Conservation (phyloP, 495 filamentous ascomycete species). For the Daldinia decipiens region DNA sequence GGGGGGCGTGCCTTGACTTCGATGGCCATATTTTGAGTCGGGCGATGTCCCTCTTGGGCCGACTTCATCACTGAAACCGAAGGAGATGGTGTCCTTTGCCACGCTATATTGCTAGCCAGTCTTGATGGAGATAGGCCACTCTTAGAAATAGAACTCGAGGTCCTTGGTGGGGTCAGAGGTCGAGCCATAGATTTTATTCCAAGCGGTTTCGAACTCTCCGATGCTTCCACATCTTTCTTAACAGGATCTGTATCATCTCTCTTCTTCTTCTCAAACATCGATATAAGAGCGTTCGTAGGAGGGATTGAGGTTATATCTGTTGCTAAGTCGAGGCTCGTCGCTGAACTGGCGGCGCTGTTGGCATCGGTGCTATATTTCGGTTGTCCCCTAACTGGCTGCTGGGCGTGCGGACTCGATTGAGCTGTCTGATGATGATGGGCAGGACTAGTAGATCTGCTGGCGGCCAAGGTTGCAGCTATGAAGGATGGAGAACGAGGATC, state of each 20-base stretch:
- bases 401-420: constrained; percentile 24
- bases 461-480: constrained; percentile 66
- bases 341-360: constrained; percentile 42
- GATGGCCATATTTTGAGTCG: constrained; percentile 6
- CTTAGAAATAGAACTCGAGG: constrained; percentile 37
- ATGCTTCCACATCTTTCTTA: constrained; percentile 47
- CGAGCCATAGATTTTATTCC: constrained; percentile 28
- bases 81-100: constrained; percentile 31
- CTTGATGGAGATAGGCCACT: constrained; percentile 38
- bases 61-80: constrained; percentile 4
- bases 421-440: constrained; percentile 50
- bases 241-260: constrained; percentile 48
- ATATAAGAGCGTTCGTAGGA: constrained; percentile 67
- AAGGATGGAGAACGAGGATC: constrained; percentile 59
- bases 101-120: constrained; percentile 25
- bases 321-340: constrained; percentile 43
- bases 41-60: constrained; percentile 11
- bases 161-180: constrained; percentile 38
- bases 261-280: constrained; percentile 66
- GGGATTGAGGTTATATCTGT: constrained; percentile 65
- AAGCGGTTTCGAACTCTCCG: constrained; percentile 38
- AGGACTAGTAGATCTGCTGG: constrained; percentile 60
- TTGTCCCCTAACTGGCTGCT: constrained; percentile 19
- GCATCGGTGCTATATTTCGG: constrained; percentile 42
- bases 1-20: constrained; percentile 30